Percentiles rank a stretch among this genome's conserved stretches.
Conservation (phyloP, 116 monocot genomes). For the Papilionanthe hybrid region DNA sequence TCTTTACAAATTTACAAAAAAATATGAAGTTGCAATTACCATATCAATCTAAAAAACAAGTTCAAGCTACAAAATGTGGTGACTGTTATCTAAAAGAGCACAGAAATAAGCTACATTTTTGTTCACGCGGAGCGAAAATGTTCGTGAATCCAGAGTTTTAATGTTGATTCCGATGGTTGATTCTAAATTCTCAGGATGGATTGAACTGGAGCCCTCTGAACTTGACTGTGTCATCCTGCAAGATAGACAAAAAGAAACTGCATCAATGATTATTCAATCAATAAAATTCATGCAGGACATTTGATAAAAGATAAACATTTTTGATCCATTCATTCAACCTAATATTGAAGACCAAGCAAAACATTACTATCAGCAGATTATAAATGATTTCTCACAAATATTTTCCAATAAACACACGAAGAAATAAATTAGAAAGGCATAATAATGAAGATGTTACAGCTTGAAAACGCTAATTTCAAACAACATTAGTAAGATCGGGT, state of each 20-base stretch:
- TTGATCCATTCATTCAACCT: not conserved
- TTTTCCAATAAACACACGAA: too few species aligned
- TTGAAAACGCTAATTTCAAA: too few species aligned
- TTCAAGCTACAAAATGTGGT: not conserved
- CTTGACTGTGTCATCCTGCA: slow-evolving; percentile 52
- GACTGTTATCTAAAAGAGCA: not conserved
- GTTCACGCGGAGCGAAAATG: slow-evolving; percentile 52
- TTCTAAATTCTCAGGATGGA: slow-evolving; percentile 30
- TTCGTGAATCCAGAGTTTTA: slow-evolving; percentile 75
- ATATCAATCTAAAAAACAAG: not conserved
- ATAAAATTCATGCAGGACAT: not conserved
- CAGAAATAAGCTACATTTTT: slow-evolving; percentile 56
- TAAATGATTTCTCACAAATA: too few species aligned
- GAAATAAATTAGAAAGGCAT: too few species aligned
- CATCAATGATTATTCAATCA: not conserved
- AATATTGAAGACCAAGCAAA: too few species aligned
- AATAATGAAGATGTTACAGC: too few species aligned
- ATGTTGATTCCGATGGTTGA: slow-evolving; percentile 59
- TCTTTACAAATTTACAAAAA: not conserved
- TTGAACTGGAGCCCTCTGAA: slow-evolving; percentile 31
- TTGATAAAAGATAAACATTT: not conserved
- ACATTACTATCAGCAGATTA: too few species aligned
- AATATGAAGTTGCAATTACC: not conserved
- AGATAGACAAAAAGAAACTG: not conserved
- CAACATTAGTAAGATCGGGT: too few species aligned